phyloP scores from a whole-genome alignment of 805 yeast species.

The Isabelozyma heimii region DNA sequence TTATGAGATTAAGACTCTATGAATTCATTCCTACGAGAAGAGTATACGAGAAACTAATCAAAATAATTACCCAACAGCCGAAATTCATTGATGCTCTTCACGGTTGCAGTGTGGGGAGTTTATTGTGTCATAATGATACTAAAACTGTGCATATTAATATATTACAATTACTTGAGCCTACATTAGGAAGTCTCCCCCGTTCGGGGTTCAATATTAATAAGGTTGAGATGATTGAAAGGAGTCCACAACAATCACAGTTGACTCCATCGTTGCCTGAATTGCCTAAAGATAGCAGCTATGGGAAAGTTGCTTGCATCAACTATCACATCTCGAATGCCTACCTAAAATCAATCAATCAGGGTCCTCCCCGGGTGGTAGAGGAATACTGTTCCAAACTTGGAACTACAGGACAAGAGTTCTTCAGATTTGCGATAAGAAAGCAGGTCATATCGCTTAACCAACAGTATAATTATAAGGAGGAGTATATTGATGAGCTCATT shows the following conservation, averaged over 20 bases:
- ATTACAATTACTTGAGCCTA: background rate
- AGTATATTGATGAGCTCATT: background rate
- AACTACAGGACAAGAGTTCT: background rate
- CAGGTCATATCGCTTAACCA: background rate
- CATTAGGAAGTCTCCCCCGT: background rate
- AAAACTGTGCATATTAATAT: background rate
- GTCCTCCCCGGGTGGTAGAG: background rate
- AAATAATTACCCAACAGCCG: background rate
- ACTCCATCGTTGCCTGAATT: background rate
- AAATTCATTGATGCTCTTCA: background rate
- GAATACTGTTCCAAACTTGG: background rate
- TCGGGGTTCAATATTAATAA: background rate
- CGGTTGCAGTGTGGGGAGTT: background rate
- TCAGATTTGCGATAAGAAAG: background rate
- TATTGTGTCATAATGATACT: background rate
- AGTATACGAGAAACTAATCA: background rate
- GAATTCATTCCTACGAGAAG: background rate
- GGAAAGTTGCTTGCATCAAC: background rate
- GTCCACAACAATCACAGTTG: background rate
- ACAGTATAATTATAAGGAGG: background rate
- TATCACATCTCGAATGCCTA: background rate
- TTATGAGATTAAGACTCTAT: background rate
- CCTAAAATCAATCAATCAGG: background rate
- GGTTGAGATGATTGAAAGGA: background rate
- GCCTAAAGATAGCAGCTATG: background rate